Conservation (phyloP, 1,139 yeast genomes). For the Entelexis sorbosivorans region DNA sequence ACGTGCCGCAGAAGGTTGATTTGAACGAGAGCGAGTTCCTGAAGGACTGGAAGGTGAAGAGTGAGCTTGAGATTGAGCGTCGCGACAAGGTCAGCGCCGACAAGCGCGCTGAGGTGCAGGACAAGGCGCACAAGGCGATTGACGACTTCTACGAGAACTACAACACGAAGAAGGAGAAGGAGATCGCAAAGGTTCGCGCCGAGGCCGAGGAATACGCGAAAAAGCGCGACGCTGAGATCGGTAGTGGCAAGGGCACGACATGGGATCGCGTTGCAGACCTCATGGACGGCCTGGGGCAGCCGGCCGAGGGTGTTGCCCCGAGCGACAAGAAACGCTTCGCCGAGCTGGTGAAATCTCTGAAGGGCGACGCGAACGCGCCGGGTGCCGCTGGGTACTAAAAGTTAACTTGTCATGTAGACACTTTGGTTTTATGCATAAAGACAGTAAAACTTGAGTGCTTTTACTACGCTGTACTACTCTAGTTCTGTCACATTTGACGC, state of each 20-base stretch:
- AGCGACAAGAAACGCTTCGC: constrained; percentile 63
- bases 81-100: constrained; percentile 64
- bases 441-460: no score
- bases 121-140: constrained; percentile 73
- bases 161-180: constrained; percentile 70
- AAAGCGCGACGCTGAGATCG: constrained; percentile 67
- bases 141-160: constrained; percentile 93
- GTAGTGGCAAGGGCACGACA: constrained; percentile 45
- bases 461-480: no score
- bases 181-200: constrained; percentile 53
- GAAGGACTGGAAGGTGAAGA: constrained; percentile 72
- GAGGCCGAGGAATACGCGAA: constrained; percentile 58
- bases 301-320: constrained; percentile 36
- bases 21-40: constrained; percentile 31
- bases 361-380: constrained; percentile 62
- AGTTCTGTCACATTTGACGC: no score
- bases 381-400: constrained; percentile 49
- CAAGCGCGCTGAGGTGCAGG: constrained; percentile 57
- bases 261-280: constrained; percentile 73
- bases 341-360: constrained; percentile 51
- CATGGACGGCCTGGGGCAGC: constrained; percentile 32
- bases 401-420: not conserved
- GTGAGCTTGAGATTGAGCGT: constrained; percentile 68
- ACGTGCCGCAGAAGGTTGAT: constrained; percentile 25
- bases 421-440: no score